phyloP scores from a whole-genome alignment of 805 yeast species.

The Candida chauliodis region DNA sequence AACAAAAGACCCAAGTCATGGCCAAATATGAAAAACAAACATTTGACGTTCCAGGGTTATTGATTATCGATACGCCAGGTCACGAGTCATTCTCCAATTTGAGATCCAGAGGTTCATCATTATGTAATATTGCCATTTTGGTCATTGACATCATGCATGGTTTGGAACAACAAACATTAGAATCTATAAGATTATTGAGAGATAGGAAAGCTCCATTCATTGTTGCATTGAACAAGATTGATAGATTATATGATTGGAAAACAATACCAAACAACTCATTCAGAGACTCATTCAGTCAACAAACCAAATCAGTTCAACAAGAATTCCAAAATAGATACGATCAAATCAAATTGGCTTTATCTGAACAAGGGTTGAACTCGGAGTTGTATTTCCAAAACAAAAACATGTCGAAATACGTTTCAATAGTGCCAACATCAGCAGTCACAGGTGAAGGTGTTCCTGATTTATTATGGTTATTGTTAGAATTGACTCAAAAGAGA shows the following conservation, averaged over 20 bases:
- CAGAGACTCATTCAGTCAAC: slow-evolving; percentile 88
- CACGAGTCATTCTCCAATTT: slow-evolving; percentile 98
- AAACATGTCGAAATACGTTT: slow-evolving; percentile 88
- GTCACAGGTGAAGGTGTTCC: slow-evolving; percentile 99
- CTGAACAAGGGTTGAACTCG: slow-evolving; percentile 98
- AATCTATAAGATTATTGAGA: slow-evolving; percentile 85
- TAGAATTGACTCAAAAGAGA: slow-evolving; percentile 96
- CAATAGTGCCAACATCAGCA: slow-evolving; percentile 98
- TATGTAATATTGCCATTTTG: slow-evolving; percentile 98
- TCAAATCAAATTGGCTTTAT: slow-evolving; percentile 81
- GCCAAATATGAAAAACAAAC: slow-evolving; percentile 76
- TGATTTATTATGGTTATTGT: slow-evolving; percentile 90
- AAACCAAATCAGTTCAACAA: slow-evolving; percentile 78
- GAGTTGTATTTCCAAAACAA: slow-evolving; percentile 95
- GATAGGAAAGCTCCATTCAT: slow-evolving; percentile 98
- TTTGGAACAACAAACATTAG: slow-evolving; percentile 94
- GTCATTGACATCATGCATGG: slow-evolving; percentile 99
- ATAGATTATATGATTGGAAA: slow-evolving; percentile 96
- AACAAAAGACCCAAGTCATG: slow-evolving; percentile 90
- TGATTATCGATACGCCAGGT: slow-evolving; percentile 98
- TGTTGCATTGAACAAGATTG: slow-evolving; percentile 96
- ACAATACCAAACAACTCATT: slow-evolving; percentile 86
- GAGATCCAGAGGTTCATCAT: slow-evolving; percentile 97
- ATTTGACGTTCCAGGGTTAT: slow-evolving; percentile 94
- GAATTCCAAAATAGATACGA: slow-evolving; percentile 88